Evolutionary conservation across 495 filamentous ascomycete genomes (phyloP), one percentile per base, ranked within the genome.

Genomic region (Penicilliopsis zonata): DNA sequence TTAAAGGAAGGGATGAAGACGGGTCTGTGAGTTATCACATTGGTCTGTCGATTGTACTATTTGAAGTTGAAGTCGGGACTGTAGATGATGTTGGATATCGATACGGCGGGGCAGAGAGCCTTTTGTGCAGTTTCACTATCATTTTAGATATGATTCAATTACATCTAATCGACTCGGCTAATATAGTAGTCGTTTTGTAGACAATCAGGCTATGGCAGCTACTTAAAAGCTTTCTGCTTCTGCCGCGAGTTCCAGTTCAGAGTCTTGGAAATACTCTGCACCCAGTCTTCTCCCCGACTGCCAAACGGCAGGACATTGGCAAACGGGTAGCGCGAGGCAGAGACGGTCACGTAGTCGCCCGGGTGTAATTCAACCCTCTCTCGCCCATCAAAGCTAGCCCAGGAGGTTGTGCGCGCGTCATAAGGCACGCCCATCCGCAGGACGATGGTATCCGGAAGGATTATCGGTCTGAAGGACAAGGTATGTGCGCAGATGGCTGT

Each of bases 401-500:
- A 98, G 29, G 79, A 86, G 39, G 74, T 78, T 9, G 86, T 82
- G 13, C 90, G 68, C 4, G 86, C 82, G 55, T 93, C 79, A 48
- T 94, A 94, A 0, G 90, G 90, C 18, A 98, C 92, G 8, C 86
- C 88, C 27, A 93, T 64, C 2, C 90, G 75, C 33, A 98, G 64
- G 1, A 96, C 84, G 33, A 95, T 88, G 0, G 86, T 94, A 47
- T 98, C 90, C 5, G 87, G 88, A 1, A 98, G 66, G 38, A 98
- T 87, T 49, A 98, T 86, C 5, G 90, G 90, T 1, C 90, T 74
- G 69, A 96, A 98, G 9, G 83, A 92, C 6, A 98, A 68, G 0
- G 92, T 95, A 55, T 98, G 90, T 10, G 90, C 86, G 50, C 88
- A 94, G 32, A 98, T 95, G 18, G 88, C 82, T 0, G 87, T 94